These are phyloP conservation scores for Wakefieldia striispora DNA, from an alignment of 768 basidiomycete species.

Conservation along the genomic window DNA sequence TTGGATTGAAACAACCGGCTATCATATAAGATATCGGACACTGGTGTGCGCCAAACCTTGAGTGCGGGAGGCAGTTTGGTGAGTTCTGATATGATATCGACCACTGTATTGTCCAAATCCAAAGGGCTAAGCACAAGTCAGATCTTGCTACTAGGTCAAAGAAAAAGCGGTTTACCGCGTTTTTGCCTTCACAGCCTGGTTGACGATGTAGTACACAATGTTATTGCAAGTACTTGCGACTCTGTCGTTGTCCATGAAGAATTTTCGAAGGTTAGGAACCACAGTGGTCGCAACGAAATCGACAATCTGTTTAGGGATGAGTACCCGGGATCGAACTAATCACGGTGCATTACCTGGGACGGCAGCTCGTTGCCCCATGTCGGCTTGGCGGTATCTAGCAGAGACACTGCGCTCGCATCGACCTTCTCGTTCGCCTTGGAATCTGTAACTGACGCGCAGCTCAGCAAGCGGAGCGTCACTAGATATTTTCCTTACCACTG, in stretches of 20 bases:
- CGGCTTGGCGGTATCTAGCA: slow-evolving; percentile 31
- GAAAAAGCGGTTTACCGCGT: slow-evolving; percentile 48
- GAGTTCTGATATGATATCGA: slow-evolving; percentile 76
- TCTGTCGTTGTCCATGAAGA: slow-evolving; percentile 84
- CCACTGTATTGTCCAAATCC: slow-evolving; percentile 67
- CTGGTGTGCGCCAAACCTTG: slow-evolving; percentile 82
- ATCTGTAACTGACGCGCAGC: slow-evolving; percentile 30
- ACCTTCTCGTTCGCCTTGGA: slow-evolving; percentile 61
- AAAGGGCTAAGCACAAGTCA: slow-evolving; percentile 54
- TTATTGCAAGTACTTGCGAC: slow-evolving; percentile 76
- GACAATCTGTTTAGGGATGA: slow-evolving; percentile 53
- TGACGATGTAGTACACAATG: slow-evolving; percentile 80
- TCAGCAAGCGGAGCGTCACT: slow-evolving; percentile 1
- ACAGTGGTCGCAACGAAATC: slow-evolving; percentile 65
- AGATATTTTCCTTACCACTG: slow-evolving; percentile 37
- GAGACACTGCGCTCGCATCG: slow-evolving; percentile 42
- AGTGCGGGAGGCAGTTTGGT: slow-evolving; percentile 69
- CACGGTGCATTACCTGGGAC: slow-evolving; percentile 28
- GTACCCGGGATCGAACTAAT: not conserved
- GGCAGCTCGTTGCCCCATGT: slow-evolving; percentile 29
- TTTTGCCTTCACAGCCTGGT: slow-evolving; percentile 76
- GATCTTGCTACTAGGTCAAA: not conserved
- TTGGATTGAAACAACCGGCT: slow-evolving; percentile 81
- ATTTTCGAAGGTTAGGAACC: slow-evolving; percentile 72
- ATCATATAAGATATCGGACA: slow-evolving; percentile 83